Percentiles rank a stretch among this genome's conserved stretches.
phyloP scores from a whole-genome alignment of 495 filamentous ascomycete species.

The Lepraria neglecta region DNA sequence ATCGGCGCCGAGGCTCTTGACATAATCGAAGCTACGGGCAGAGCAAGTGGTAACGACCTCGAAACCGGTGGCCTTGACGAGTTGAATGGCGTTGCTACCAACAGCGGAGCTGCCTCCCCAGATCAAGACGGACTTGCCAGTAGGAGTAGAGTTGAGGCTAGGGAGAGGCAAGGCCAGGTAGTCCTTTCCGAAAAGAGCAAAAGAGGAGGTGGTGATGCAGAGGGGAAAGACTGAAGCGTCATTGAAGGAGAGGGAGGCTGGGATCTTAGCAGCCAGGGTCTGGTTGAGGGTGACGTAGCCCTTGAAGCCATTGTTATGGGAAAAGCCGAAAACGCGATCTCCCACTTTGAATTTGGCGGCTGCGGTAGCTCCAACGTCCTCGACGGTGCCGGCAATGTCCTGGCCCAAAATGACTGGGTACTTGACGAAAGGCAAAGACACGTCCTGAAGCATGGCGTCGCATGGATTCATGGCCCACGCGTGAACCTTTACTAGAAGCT shows the following conservation, averaged over 20 bases:
- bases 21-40: conserved; percentile 32
- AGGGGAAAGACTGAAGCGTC: conserved; percentile 45
- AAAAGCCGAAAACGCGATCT: conserved; percentile 29
- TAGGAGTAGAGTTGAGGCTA: conserved; percentile 22
- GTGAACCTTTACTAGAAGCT: conserved; percentile 30
- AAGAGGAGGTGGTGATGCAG: conserved; percentile 42
- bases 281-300: conserved; percentile 33
- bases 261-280: conserved; percentile 33
- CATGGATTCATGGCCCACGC: conserved; percentile 36
- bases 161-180: conserved; percentile 32
- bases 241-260: conserved; percentile 37
- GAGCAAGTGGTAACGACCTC: conserved; percentile 38
- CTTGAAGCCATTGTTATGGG: conserved; percentile 31
- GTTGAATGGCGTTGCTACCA: conserved; percentile 35
- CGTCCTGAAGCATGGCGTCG: conserved; percentile 33
- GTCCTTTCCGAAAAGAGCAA: conserved; percentile 39
- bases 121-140: conserved; percentile 32
- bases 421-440: conserved; percentile 23
- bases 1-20: conserved; percentile 35
- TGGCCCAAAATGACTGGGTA: conserved; percentile 24
- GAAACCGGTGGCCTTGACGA: conserved; percentile 33
- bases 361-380: conserved; percentile 24
- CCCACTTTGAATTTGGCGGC: conserved; percentile 41
- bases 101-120: conserved; percentile 36
- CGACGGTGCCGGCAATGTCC: conserved; percentile 30